Conservation (phyloP, 192 early-diverging fungal species). For the Allomyces macrogynus region DNA sequence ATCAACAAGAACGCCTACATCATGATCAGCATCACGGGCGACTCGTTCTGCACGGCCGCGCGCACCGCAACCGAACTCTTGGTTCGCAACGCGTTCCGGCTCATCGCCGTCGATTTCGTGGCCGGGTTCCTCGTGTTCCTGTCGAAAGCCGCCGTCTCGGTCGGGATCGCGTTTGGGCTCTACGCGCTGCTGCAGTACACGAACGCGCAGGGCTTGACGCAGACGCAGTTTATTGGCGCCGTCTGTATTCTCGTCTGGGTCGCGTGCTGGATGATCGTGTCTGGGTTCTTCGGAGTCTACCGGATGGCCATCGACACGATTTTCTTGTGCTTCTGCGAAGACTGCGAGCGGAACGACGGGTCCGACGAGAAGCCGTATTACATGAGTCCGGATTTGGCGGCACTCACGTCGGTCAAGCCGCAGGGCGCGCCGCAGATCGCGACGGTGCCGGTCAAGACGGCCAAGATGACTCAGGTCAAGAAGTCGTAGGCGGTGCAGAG, state of each 20-base stretch:
- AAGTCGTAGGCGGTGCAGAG: background rate
- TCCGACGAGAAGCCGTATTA: slow-evolving; percentile 23
- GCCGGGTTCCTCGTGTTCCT: slow-evolving; percentile 23
- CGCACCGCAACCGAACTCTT: slow-evolving; percentile 17
- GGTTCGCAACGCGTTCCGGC: slow-evolving; percentile 19
- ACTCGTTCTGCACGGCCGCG: slow-evolving; percentile 25
- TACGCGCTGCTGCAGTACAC: slow-evolving; percentile 6
- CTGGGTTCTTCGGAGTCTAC: slow-evolving; percentile 25
- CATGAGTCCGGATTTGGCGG: slow-evolving; percentile 8
- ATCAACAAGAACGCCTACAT: slow-evolving; percentile 40
- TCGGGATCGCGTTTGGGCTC: slow-evolving; percentile 7
- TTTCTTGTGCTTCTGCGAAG: slow-evolving; percentile 28
- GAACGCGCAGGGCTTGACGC: background rate
- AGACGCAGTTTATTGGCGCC: background rate
- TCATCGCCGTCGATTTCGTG: slow-evolving; percentile 17
- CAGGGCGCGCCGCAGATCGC: background rate
- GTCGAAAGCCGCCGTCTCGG: slow-evolving; percentile 26
- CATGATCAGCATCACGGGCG: slow-evolving; percentile 24
- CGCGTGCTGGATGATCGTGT: slow-evolving; percentile 16
- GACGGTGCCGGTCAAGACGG: background rate
- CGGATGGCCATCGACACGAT: slow-evolving; percentile 30
- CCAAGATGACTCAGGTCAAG: background rate
- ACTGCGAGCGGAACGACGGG: slow-evolving; percentile 32
- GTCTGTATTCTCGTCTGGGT: slow-evolving; percentile 7
- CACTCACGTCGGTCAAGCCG: background rate